Evolutionary conservation across 257 asterid genomes (phyloP).

Genomic region (Solanum sitiens): DNA sequence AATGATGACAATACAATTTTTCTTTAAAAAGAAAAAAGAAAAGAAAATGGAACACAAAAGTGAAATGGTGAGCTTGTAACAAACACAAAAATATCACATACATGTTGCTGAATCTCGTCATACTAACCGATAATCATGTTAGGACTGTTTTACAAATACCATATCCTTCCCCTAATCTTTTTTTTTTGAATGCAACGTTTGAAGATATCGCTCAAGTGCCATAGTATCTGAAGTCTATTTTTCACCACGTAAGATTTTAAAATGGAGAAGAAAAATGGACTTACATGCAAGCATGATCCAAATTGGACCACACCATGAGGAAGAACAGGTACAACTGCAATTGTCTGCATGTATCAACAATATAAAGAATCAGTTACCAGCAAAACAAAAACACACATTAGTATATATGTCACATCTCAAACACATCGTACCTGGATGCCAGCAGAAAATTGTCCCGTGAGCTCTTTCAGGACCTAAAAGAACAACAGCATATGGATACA

Average conservation of each 20-base stretch:
- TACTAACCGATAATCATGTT: no score
- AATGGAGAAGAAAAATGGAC: background rate
- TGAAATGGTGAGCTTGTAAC: no score
- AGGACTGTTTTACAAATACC: no score
- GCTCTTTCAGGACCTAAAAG: conserved; percentile 64
- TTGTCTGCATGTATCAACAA: conserved; percentile 41
- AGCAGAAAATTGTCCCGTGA: conserved; percentile 56
- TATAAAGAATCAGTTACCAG: background rate
- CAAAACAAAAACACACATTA: background rate
- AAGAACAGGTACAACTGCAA: conserved; percentile 76
- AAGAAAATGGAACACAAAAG: background rate
- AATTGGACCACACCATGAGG: conserved; percentile 94
- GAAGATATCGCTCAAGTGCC: no score
- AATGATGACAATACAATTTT: background rate
- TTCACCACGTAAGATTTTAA: no score
- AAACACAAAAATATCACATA: no score
- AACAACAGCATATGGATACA: background rate
- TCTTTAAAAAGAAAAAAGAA: background rate
- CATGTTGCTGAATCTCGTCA: no score
- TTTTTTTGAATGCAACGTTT: no score
- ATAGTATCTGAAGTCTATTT: no score
- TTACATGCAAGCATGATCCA: conserved; percentile 52
- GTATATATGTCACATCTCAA: background rate
- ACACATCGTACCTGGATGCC: conserved; percentile 71
- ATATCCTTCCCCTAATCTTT: no score